phyloP scores from a whole-genome alignment of 2,329 filamentous ascomycete genomes.

The Hysterium pulicare region DNA sequence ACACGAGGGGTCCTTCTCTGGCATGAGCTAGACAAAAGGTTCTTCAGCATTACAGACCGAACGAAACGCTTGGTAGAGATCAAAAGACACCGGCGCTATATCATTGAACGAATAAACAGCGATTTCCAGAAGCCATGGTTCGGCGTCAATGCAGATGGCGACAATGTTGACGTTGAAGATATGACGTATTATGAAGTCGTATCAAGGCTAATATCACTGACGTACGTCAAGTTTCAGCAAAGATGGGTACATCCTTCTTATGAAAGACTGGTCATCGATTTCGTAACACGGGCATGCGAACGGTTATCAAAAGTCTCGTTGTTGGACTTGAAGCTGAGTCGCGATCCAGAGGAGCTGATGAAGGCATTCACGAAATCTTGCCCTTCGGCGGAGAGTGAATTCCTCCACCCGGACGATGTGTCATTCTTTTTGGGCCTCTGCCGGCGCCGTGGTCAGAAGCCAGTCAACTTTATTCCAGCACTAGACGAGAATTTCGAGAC shows the following conservation, averaged over 20 bases:
- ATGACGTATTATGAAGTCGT: slow-evolving; percentile 94
- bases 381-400: slow-evolving; percentile 8
- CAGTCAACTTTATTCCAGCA: slow-evolving; percentile 34
- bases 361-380: slow-evolving; percentile 11
- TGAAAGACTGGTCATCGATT: slow-evolving; percentile 76
- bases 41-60: slow-evolving; percentile 55
- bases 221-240: slow-evolving; percentile 86
- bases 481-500: slow-evolving; percentile 37
- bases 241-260: slow-evolving; percentile 88
- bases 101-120: slow-evolving; percentile 92
- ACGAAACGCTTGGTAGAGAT: slow-evolving; percentile 78
- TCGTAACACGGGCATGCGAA: slow-evolving; percentile 60
- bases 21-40: slow-evolving; percentile 94
- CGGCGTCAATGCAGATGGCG: slow-evolving; percentile 71
- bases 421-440: slow-evolving; percentile 30
- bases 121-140: slow-evolving; percentile 99
- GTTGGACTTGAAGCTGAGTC: slow-evolving; percentile 10
- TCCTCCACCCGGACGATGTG: slow-evolving; percentile 13
- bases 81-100: slow-evolving; percentile 83
- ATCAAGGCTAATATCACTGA: slow-evolving; percentile 80
- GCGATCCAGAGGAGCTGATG: slow-evolving; percentile 10
- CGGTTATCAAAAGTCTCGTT: slow-evolving; percentile 12
- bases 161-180: slow-evolving; percentile 84
- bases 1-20: slow-evolving; percentile 89
- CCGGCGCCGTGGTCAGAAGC: slow-evolving; percentile 29